Conservation (phyloP, 192 early-diverging fungal species). For the Dissophora ornata region DNA sequence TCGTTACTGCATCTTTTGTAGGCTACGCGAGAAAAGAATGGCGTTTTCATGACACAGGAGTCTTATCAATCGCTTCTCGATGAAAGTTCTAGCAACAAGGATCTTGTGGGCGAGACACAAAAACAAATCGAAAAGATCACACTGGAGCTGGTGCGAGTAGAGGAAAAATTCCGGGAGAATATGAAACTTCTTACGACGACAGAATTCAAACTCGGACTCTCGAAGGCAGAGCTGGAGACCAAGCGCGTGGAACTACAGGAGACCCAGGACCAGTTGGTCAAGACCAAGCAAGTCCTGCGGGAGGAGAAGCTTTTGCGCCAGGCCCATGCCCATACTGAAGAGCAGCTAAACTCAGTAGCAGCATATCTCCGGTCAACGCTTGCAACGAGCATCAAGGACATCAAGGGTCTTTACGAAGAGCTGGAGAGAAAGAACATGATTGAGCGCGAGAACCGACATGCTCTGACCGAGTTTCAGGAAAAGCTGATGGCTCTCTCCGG, state of each 20-base stretch:
- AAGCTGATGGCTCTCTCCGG: conserved; percentile 11
- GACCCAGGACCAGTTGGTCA: conserved; percentile 21
- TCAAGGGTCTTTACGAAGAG: conserved; percentile 36
- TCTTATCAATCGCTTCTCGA: conserved; percentile 66
- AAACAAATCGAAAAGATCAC: conserved; percentile 35
- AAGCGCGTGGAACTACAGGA: conserved; percentile 39
- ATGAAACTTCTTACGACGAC: conserved; percentile 42
- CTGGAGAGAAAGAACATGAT: conserved; percentile 34
- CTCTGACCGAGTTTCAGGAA: conserved; percentile 42
- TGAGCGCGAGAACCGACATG: conserved; percentile 23
- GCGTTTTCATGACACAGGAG: conserved; percentile 80
- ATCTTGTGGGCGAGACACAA: conserved; percentile 37
- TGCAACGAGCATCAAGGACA: conserved; percentile 42
- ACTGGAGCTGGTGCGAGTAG: conserved; percentile 47
- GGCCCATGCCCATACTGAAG: conserved; percentile 63
- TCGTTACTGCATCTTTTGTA: conserved; percentile 2
- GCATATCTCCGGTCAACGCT: conserved; percentile 47
- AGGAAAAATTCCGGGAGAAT: conserved; percentile 53
- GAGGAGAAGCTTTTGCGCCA: conserved; percentile 54
- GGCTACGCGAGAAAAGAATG: conserved; percentile 86
- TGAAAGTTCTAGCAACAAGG: conserved; percentile 57
- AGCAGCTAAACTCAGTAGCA: conserved; percentile 52
- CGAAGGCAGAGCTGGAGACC: conserved; percentile 44
- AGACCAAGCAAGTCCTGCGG: conserved; percentile 38
- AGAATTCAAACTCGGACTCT: conserved; percentile 35